A percentile compares a stretch with the other conserved stretches of the same genome.
phyloP scores from a whole-genome alignment of 2,329 filamentous ascomycete species.

The Colletotrichum plurivorum region DNA sequence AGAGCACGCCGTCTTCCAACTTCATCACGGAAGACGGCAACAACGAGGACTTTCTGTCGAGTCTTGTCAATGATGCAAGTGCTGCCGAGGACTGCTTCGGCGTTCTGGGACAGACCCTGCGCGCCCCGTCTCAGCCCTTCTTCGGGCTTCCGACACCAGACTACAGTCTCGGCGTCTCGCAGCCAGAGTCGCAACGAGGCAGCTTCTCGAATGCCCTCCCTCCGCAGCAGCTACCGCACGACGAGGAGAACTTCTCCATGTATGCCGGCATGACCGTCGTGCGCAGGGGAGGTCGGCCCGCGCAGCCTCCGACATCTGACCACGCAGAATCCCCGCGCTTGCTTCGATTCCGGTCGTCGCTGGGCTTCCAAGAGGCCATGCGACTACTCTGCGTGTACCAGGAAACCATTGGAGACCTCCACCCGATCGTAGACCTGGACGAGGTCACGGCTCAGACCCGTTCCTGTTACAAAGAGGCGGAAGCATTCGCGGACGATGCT shows the following conservation, averaged over 20 bases:
- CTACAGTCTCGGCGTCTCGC: slow-evolving; percentile 46
- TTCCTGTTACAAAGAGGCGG: neutral
- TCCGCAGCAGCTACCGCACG: neutral
- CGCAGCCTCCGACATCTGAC: neutral
- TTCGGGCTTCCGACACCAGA: slow-evolving; percentile 47
- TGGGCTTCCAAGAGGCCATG: neutral
- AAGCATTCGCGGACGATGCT: neutral
- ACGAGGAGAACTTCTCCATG: neutral
- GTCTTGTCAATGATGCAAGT: neutral
- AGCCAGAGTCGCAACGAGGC: slow-evolving; percentile 41
- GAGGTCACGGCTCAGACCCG: neutral
- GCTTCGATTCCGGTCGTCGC: neutral
- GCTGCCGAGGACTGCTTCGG: neutral
- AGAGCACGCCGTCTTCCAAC: slow-evolving; percentile 2
- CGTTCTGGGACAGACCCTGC: neutral
- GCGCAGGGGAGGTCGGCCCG: neutral
- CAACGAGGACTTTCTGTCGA: neutral
- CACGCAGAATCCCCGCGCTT: neutral
- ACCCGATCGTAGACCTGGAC: neutral
- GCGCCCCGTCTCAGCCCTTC: slow-evolving; percentile 37
- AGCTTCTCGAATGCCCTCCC: neutral
- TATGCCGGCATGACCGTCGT: neutral
- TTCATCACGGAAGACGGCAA: neutral
- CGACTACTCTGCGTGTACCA: neutral
- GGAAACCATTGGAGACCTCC: neutral